Evolutionary conservation across 2,329 filamentous ascomycete species (phyloP).

Genomic region (Cordyceps farinosa): DNA sequence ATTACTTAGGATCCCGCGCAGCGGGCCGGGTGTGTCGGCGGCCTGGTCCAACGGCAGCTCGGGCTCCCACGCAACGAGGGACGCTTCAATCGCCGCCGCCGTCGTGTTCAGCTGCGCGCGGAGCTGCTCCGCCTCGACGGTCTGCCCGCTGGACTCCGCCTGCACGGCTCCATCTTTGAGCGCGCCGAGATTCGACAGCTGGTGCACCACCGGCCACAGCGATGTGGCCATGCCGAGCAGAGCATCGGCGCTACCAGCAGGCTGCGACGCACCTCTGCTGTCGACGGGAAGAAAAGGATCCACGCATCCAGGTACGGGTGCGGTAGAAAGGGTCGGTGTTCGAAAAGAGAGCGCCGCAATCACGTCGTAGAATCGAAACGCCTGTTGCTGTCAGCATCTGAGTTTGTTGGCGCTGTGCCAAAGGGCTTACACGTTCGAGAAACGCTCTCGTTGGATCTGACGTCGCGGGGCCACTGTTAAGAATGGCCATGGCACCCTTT

Average conservation of each 20-base stretch:
- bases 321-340: constrained; percentile 51
- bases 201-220: constrained; percentile 61
- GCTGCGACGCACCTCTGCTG: constrained; percentile 41
- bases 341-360: constrained; percentile 61
- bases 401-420: background rate
- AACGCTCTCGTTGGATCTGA: constrained; percentile 53
- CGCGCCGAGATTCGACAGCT: constrained; percentile 52
- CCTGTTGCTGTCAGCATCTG: constrained; percentile 35
- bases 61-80: constrained; percentile 54
- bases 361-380: constrained; percentile 63
- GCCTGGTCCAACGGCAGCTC: constrained; percentile 34
- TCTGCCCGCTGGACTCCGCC: constrained; percentile 32
- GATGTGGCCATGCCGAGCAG: constrained; percentile 60
- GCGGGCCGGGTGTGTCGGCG: constrained; percentile 27
- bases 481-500: constrained; percentile 59
- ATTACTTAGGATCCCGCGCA: constrained; percentile 56
- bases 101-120: constrained; percentile 49
- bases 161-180: constrained; percentile 50
- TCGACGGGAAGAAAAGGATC: constrained; percentile 46
- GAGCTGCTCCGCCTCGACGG: constrained; percentile 42
- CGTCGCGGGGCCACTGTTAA: constrained; percentile 45
- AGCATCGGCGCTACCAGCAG: constrained; percentile 53
- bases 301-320: constrained; percentile 45
- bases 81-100: constrained; percentile 52
- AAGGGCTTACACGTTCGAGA: constrained; percentile 50